Percentiles rank a stretch among this genome's conserved stretches.
Evolutionary conservation across 768 basidiomycete genomes (phyloP).

Genomic region (Termitomyces sp.): DNA sequence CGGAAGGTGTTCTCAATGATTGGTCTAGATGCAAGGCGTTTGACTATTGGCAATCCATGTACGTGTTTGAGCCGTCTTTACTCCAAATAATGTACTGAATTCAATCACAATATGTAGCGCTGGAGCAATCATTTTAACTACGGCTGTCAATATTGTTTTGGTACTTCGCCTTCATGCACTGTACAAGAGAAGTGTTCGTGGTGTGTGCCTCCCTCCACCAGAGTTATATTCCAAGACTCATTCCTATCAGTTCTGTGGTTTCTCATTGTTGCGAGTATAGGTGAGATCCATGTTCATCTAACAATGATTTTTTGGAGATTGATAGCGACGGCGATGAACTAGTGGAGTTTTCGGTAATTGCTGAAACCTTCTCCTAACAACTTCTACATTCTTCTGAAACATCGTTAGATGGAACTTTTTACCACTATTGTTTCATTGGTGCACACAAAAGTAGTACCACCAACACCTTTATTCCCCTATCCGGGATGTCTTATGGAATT

Average conservation of each 20-base stretch:
- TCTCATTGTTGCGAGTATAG: background rate
- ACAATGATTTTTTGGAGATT: background rate
- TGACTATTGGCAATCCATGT: background rate
- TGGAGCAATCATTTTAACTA: background rate
- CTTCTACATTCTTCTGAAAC: background rate
- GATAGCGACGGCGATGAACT: background rate
- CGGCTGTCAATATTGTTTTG: slow-evolving; percentile 5
- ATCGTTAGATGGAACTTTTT: background rate
- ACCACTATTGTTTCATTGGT: background rate
- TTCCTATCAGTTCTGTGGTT: background rate
- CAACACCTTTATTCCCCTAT: background rate
- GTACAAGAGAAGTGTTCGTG: background rate
- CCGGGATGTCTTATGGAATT: background rate
- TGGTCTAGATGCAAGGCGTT: background rate
- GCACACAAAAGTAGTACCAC: background rate
- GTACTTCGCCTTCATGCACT: slow-evolving; percentile 6
- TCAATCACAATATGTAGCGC: background rate
- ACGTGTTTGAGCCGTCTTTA: background rate
- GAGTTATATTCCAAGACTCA: background rate
- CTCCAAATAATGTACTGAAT: background rate
- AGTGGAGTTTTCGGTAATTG: slow-evolving; percentile 1
- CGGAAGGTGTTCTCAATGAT: background rate
- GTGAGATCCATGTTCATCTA: background rate
- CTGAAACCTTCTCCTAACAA: background rate
- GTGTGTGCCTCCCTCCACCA: background rate